These are phyloP conservation scores for Erythrophleum fordii DNA, from an alignment of 306 rosid species.

Conservation along the genomic window DNA sequence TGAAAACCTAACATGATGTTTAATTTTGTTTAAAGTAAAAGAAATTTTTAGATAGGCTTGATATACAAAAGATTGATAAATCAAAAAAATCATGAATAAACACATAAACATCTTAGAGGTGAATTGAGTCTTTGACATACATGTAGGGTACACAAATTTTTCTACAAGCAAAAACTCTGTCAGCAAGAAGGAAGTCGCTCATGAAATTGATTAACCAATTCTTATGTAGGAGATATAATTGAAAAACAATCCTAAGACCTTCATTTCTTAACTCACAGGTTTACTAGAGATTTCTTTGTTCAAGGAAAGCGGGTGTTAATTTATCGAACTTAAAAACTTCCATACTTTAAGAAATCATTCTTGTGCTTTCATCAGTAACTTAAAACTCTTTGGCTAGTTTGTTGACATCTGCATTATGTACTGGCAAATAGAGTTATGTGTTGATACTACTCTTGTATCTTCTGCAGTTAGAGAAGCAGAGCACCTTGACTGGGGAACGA, in stretches of 20 bases:
- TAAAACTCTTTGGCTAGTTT: neutral
- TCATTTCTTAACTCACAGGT: neutral
- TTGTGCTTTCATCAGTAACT: neutral
- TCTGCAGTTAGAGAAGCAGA: constrained; percentile 85
- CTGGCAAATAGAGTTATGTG: neutral
- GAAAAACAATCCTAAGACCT: neutral
- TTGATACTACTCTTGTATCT: constrained; percentile 25
- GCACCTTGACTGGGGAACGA: constrained; percentile 85
- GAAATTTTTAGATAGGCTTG: no score
- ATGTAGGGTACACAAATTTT: no score
- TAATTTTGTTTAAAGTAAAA: neutral
- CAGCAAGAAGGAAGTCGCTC: no score
- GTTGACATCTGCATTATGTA: neutral
- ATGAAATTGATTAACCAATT: no score
- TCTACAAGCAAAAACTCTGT: no score
- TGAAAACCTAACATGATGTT: neutral
- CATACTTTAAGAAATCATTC: neutral
- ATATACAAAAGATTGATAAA: no score
- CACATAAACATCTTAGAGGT: no score
- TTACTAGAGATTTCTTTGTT: neutral
- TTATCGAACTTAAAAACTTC: no score
- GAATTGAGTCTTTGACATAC: no score
- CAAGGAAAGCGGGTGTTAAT: no score
- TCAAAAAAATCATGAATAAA: no score
- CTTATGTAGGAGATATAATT: no score